Base-by-base conservation (phyloP, 441 rosid species). In the Gossypium gossypioides region DNA sequence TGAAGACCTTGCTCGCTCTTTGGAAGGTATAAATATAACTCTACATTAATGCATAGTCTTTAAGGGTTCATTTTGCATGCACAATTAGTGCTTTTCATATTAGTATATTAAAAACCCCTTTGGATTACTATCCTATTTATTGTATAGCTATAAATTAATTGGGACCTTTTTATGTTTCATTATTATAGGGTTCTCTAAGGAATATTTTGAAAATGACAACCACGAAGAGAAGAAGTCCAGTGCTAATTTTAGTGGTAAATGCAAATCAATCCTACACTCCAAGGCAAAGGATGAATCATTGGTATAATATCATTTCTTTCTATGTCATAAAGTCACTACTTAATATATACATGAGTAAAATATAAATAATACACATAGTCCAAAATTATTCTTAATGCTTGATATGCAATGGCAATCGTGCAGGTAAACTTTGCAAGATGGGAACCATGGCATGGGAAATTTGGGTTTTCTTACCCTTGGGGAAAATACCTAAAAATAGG, bases 401-500 rank as follows among this genome's bases (percentile, higher is more conserved):
- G n/a, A 66, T 66, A 13, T 46, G 10, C 56, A 67, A 67, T 48
- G 40, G 42, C 15, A 46, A n/a, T 42, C 9, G 13, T 25, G 24
- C 79, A 89, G 94, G 85, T 75, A 58, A 83, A 79, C 74, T 87
- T 87, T 65, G 95, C 95, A 3, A 87, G 78, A 83, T 89, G 95
- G 95, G 95, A 87, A 78, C 93, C 93, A 22, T 83, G 89, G 89
- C 93, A 89, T 55, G 86, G 93, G 6, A 84, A 78, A 64, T 88
- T 87, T 68, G 87, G 91, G 37, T 73, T 84, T 24, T 76, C 79
- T 50, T 79, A 87, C 40, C 91, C 91, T 0, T 89, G 93, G 93
- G 61, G 73, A 21, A 84, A 84, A 52, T 89, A 87, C 78, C 73
- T 84, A 5, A 29, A 79, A 51, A 81, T 85, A 48, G 89, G 87